Evolutionary conservation across 805 yeast species (phyloP).

Genomic region (Candida dendrica): DNA sequence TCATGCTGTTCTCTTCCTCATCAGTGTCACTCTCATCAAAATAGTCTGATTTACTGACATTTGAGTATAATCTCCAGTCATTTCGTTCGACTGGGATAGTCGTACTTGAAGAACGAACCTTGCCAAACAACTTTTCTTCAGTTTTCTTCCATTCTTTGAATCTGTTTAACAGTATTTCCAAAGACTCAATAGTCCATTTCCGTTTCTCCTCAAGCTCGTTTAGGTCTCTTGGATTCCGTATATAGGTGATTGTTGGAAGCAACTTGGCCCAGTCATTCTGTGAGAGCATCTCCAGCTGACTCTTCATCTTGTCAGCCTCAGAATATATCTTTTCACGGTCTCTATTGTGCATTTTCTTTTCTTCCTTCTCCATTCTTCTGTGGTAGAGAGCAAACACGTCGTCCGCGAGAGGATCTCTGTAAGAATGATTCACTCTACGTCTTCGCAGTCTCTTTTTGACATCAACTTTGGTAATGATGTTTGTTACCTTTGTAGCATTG

Average conservation of each 20-base stretch:
- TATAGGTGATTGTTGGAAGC: constrained; percentile 39
- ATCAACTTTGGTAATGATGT: neutral
- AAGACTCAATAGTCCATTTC: constrained; percentile 44
- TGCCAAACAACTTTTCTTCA: constrained; percentile 17
- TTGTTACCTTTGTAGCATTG: neutral
- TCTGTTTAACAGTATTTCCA: constrained; percentile 13
- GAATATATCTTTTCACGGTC: constrained; percentile 47
- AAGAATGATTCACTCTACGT: neutral
- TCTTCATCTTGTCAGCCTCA: constrained; percentile 44
- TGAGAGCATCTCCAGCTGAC: constrained; percentile 34
- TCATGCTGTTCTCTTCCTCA: constrained; percentile 16
- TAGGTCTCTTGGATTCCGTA: constrained; percentile 38
- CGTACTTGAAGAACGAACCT: constrained; percentile 2
- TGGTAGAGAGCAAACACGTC: constrained; percentile 38
- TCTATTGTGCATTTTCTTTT: constrained; percentile 42
- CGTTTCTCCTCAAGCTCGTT: constrained; percentile 46
- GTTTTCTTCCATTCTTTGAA: constrained; percentile 11
- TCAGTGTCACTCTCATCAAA: constrained; percentile 21
- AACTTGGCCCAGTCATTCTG: constrained; percentile 40
- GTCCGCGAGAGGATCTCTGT: constrained; percentile 40
- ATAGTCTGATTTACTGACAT: constrained; percentile 14
- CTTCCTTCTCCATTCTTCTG: constrained; percentile 56
- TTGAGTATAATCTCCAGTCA: constrained; percentile 12
- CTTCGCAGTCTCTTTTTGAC: neutral
- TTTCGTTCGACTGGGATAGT: neutral